Conservation (phyloP, 768 basidiomycete species). For the Trametes cubensis region DNA sequence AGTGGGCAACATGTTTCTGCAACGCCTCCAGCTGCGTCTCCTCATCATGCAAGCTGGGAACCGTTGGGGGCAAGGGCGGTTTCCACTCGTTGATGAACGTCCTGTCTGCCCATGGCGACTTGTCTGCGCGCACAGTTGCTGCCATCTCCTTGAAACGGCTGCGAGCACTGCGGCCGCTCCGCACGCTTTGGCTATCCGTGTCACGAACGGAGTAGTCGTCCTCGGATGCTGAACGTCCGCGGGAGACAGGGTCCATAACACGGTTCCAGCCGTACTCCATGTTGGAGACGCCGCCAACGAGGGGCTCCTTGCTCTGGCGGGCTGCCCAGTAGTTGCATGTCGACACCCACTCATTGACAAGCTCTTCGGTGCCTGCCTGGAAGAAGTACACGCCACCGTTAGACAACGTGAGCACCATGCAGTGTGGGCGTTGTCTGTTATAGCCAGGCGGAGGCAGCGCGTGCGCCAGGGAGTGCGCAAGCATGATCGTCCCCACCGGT, state of each 20-base stretch:
- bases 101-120: slow-evolving; percentile 78
- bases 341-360: slow-evolving; percentile 98
- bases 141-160: slow-evolving; percentile 74
- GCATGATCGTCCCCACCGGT: slow-evolving; percentile 76
- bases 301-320: slow-evolving; percentile 90
- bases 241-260: slow-evolving; percentile 55
- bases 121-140: slow-evolving; percentile 62
- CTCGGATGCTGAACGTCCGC: slow-evolving; percentile 60
- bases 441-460: slow-evolving; percentile 91
- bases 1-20: slow-evolving; percentile 71
- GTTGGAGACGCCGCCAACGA: slow-evolving; percentile 95
- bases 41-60: slow-evolving; percentile 86
- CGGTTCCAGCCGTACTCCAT: slow-evolving; percentile 99
- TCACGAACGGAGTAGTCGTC: slow-evolving; percentile 50
- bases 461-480: slow-evolving; percentile 88
- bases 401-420: slow-evolving; percentile 90
- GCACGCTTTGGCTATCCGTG: slow-evolving; percentile 64
- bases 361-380: slow-evolving; percentile 97
- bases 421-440: slow-evolving; percentile 86
- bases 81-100: slow-evolving; percentile 93
- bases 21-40: slow-evolving; percentile 91
- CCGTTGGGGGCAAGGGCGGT: slow-evolving; percentile 79
- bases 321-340: slow-evolving; percentile 99
- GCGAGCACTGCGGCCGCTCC: slow-evolving; percentile 72
- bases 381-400: slow-evolving; percentile 95